Evolutionary conservation across 345 rosid species (phyloP), one percentile per base, ranked within the genome.

Genomic region (Citrus reticulata): DNA sequence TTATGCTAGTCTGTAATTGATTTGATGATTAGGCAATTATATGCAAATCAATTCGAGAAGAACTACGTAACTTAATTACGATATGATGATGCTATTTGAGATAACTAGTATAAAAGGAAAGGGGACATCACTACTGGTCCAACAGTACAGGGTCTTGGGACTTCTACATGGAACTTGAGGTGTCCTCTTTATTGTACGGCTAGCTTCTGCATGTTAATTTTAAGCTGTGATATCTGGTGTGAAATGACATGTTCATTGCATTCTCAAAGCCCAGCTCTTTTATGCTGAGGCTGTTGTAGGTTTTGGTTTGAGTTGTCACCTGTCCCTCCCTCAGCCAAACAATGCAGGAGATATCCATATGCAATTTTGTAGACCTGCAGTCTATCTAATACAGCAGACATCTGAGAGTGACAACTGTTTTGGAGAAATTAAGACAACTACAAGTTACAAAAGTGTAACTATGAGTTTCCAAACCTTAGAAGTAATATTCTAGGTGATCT

Each of bases 261-360:
- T 75, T 64, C 32, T 34, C 40, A 64, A 65, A 30, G 59, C 42
- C 4, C 63, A 30, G 71, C 8, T 49, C n/a, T 32, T 32, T 22
- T 7, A 75, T 49, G 70, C 70, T 32, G 22, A 72, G 61, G 63
- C 29, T 32, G 29, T 46, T 75, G 42, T 61, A 42, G 78, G 69
- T 63, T 63, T 9, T 62, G 68, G 40, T 20, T 63, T 20, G 49
- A 75, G 60, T 42, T 46, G 22, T 46, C 40, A 74, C 30, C 57
- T 25, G 66, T 34, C 35, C 37, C 6, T 42, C 60, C 46, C 58
- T 42, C 16, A 4, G 68, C 32, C 65, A 59, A 40, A 61, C 39
- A 60, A 27, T 61, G 57, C 9, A 61, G 59, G 16, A 39, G 17
- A 25, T 9, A 60, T 74, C 27, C 9, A 5, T 62, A 27, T 29